Base-by-base conservation (phyloP, 805 yeast genomes). In the Candida piceae region DNA sequence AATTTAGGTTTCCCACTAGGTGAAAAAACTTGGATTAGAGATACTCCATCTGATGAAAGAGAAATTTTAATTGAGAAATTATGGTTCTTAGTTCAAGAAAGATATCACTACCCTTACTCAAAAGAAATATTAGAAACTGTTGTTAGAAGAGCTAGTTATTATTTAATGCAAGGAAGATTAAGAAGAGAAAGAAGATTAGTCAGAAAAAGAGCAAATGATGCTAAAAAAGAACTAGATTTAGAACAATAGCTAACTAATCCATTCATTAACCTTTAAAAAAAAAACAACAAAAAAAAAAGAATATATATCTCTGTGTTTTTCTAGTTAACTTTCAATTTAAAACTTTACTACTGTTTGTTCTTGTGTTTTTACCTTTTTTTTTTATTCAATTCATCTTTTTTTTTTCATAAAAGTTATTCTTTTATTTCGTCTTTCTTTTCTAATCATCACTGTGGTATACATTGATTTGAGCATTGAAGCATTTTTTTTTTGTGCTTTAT, bases 1-100 rank as follows among this genome's bases (percentile, higher is more conserved):
- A 76, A 72, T 15, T 68, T 85, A 36, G 79, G 82, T 4, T 86
- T 84, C 58, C 78, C 80, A 20, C 57, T 87, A 20, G 95, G 95
- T 5, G 72, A 76, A 44, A 75, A 76, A 50, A 84, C 95, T 0
- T 87, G 96, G 95, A 79, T 84, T 29, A 69, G 95, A 44, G 95
- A 83, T 51, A 83, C 93, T 0, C 67, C 73, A 1, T 70, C 67
- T 35, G 61, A 58, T 4, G 72, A 73, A 43, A 67, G 95, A 29
- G 56, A 56, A 9, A 48, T 57, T 5, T 60, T 79, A 30, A 61
- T 84, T 18, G 66, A 66, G 18, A 61, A 67, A 34, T 66, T 87
- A 33, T 64, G 70, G 48, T 49, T 51, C 6, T 63, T 70, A 38
- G 76, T 81, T 6, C 64, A 63, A 22, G 49, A 48, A 3, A 68